Conservation (phyloP, 2,329 filamentous ascomycete genomes). For the Macroventuria anomochaeta region DNA sequence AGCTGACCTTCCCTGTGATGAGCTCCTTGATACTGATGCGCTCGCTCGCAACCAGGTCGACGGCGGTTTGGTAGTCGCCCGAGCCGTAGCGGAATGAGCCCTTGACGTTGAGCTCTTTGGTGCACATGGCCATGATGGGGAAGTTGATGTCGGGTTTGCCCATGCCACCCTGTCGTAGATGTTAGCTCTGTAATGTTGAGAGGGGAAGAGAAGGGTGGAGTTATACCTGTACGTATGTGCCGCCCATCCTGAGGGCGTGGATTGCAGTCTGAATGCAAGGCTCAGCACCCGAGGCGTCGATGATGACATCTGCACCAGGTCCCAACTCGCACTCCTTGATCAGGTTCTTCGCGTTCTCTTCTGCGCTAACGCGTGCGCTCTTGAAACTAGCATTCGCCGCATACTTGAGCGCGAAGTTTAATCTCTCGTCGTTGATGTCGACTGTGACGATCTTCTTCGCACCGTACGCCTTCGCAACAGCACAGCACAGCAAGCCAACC, state of each 20-base stretch:
- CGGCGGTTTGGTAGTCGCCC: constrained; percentile 85
- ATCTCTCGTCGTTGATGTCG: constrained; percentile 80
- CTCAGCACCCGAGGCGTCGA: constrained; percentile 58
- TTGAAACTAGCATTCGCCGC: constrained; percentile 71
- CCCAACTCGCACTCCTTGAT: constrained; percentile 68
- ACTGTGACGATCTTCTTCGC: constrained; percentile 84
- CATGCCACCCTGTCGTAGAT: constrained; percentile 67
- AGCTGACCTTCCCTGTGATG: constrained; percentile 77
- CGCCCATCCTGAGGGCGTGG: constrained; percentile 56
- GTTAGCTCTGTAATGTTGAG: neutral
- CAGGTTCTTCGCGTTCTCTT: constrained; percentile 76
- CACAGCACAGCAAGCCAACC: constrained; percentile 85
- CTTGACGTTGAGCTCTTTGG: constrained; percentile 85
- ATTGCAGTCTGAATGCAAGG: constrained; percentile 58
- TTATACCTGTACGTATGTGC: constrained; percentile 55
- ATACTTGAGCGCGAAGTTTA: constrained; percentile 79
- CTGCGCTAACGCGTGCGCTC: constrained; percentile 64
- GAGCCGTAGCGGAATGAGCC: constrained; percentile 89
- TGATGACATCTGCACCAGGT: constrained; percentile 55
- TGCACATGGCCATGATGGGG: constrained; percentile 87
- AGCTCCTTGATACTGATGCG: constrained; percentile 78
- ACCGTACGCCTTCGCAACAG: constrained; percentile 85
- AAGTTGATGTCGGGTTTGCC: constrained; percentile 86
- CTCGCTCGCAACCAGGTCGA: constrained; percentile 75
- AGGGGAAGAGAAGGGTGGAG: too few relatives aligned